phyloP scores from a whole-genome alignment of 331 rosid genomes.

The Prunus yedoensis region DNA sequence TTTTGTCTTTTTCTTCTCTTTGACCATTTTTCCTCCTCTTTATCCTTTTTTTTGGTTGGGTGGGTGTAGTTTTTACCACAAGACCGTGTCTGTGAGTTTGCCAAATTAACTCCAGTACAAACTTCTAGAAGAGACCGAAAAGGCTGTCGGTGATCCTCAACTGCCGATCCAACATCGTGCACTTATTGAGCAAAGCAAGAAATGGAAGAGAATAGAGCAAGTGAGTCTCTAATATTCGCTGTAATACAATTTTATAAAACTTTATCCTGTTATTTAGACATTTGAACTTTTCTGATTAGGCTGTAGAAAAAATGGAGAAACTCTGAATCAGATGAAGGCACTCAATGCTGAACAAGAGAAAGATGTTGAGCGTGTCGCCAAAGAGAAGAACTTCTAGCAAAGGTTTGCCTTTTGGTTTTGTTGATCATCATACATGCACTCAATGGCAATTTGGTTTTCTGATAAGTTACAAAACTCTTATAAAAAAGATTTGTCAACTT shows the following conservation, averaged over 20 bases:
- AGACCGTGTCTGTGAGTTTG: slow-evolving; percentile 96
- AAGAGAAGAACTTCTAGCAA: slow-evolving; percentile 75
- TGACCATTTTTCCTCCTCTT: slow-evolving; percentile 10
- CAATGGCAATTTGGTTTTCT: not conserved
- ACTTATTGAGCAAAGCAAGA: slow-evolving; percentile 70
- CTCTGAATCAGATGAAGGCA: slow-evolving; percentile 73
- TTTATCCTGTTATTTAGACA: not conserved
- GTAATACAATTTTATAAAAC: slow-evolving; percentile 11
- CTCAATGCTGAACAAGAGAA: slow-evolving; percentile 79
- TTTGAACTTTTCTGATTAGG: slow-evolving; percentile 40
- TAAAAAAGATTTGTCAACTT: not conserved
- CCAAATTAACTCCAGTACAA: slow-evolving; percentile 85
- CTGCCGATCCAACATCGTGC: slow-evolving; percentile 71
- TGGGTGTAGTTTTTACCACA: slow-evolving; percentile 78
- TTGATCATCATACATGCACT: slow-evolving; percentile 8
- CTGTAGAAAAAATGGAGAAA: slow-evolving; percentile 81
- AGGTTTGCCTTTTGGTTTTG: slow-evolving; percentile 45
- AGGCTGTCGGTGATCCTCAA: slow-evolving; percentile 89
- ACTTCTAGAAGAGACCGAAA: slow-evolving; percentile 90
- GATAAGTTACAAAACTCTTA: not conserved
- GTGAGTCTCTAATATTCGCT: slow-evolving; percentile 39
- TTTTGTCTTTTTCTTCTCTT: not conserved
- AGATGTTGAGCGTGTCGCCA: slow-evolving; percentile 95
- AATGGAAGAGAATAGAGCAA: slow-evolving; percentile 67
- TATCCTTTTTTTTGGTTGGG: slow-evolving; percentile 12